Conservation (phyloP, 768 basidiomycete species). For the Suillus luteus region DNA sequence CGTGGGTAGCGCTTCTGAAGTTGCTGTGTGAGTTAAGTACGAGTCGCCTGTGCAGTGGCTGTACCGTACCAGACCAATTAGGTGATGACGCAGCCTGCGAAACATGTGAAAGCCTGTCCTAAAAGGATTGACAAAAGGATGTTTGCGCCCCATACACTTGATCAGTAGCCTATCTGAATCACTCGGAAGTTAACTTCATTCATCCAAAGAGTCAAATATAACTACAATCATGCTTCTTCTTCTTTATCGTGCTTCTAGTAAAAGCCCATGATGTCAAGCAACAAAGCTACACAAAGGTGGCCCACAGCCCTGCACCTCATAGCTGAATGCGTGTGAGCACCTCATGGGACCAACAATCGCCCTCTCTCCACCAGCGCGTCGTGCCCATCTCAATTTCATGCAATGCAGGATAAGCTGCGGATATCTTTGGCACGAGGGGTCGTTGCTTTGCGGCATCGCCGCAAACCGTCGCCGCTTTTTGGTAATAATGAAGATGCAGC, state of each 20-base stretch:
- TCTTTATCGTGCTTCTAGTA: neutral
- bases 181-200: neutral
- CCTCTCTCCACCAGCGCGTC: constrained; percentile 3
- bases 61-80: neutral
- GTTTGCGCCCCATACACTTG: neutral
- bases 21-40: neutral
- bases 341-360: neutral
- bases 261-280: neutral
- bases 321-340: neutral
- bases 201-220: neutral
- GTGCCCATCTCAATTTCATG: constrained; percentile 1
- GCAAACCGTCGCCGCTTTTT: neutral
- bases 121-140: neutral
- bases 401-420: constrained; percentile 2
- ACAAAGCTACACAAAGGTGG: neutral
- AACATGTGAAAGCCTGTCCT: neutral
- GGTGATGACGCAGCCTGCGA: neutral
- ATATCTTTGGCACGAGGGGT: neutral
- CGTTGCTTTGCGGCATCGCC: neutral
- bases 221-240: neutral
- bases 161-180: neutral
- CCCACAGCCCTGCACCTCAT: neutral
- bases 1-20: constrained; percentile 1
- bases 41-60: neutral
- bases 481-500: constrained; percentile 1